A percentile compares a stretch with the other conserved stretches of the same genome.
Conservation (phyloP, 2,329 filamentous ascomycete species). For the Teratosphaeria viscida region DNA sequence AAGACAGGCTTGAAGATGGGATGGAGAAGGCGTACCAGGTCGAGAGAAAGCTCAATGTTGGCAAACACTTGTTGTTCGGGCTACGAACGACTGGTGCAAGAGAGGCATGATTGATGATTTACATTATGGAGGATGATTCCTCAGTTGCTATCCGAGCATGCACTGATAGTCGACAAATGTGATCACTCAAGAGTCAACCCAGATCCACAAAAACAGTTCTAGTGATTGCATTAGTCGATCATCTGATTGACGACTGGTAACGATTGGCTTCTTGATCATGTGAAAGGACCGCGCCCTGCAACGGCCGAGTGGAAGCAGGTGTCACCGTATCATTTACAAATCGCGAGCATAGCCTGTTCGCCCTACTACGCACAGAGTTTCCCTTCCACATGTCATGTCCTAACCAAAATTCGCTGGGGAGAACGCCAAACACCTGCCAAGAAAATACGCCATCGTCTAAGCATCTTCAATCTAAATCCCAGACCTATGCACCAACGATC, state of each 20-base stretch:
- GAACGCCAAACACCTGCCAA: not conserved
- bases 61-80: no score
- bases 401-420: not conserved
- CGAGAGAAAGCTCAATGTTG: no score
- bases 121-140: no score
- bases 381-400: not conserved
- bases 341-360: not conserved
- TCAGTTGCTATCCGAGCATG: no score
- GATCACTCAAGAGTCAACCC: no score
- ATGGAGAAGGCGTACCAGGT: not conserved
- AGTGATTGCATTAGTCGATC: no score
- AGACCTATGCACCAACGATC: conserved; percentile 63
- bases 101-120: no score
- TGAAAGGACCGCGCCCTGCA: not conserved
- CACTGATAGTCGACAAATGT: no score
- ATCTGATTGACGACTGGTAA: no score
- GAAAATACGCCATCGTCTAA: not conserved
- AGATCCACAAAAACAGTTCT: no score
- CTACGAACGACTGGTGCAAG: no score
- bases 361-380: not conserved
- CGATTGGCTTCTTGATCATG: not conserved
- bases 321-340: not conserved
- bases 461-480: conserved; percentile 28
- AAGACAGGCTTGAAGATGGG: not conserved
- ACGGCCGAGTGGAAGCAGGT: not conserved